phyloP scores from a whole-genome alignment of 73 alveolate genomes.

The Uronychia setigera region DNA sequence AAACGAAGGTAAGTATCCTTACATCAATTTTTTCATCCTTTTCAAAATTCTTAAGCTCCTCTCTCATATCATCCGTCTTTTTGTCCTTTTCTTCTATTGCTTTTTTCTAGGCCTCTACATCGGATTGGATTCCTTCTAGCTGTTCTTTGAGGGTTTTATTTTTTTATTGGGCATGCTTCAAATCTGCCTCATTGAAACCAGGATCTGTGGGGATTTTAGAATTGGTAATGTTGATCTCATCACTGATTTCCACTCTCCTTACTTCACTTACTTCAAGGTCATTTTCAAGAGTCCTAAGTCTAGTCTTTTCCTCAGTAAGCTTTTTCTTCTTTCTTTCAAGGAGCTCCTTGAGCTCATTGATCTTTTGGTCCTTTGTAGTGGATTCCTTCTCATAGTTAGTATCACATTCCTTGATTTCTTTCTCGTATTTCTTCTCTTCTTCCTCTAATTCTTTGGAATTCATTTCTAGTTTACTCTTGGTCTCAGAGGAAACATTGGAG shows the following conservation, averaged over 20 bases:
- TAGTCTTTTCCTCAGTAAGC: background rate
- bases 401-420: background rate
- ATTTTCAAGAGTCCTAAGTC: background rate
- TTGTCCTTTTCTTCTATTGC: background rate
- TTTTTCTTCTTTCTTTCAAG: background rate
- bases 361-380: background rate
- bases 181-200: background rate
- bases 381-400: background rate
- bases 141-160: background rate
- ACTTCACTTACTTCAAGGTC: background rate
- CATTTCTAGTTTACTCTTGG: background rate
- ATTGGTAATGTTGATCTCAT: background rate
- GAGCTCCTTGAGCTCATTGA: background rate
- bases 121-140: background rate
- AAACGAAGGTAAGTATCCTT: too few relatives aligned
- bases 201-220: background rate
- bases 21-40: background rate
- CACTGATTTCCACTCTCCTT: background rate
- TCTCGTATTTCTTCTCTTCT: background rate
- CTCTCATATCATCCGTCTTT: background rate
- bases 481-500: background rate
- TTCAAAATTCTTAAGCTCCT: background rate
- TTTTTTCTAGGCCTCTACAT: background rate
- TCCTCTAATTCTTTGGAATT: background rate
- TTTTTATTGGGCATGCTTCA: background rate